A percentile compares a stretch with the other conserved stretches of the same genome.
Conservation (phyloP, 176 grass and related monocot genomes). For the Lolium perenne region DNA sequence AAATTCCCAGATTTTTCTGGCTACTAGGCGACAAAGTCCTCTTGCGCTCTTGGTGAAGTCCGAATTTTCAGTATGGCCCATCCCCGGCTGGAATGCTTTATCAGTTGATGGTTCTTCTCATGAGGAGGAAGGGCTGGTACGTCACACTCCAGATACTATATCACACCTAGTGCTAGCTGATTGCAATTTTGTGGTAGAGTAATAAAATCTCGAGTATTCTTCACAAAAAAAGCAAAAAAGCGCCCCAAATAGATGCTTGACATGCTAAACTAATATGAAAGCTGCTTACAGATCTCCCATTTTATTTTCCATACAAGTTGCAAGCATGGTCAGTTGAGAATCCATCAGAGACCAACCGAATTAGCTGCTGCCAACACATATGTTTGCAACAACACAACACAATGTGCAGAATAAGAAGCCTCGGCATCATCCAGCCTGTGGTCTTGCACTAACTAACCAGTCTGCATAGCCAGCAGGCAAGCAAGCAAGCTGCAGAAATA, state of each 20-base stretch:
- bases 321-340: constrained; percentile 13
- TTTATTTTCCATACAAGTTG: constrained; percentile 3
- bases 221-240: too few species aligned
- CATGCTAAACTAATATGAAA: constrained; percentile 8
- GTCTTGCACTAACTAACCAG: constrained; percentile 21
- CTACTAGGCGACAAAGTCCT: too few species aligned
- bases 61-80: too few species aligned
- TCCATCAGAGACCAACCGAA: constrained; percentile 25
- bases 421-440: constrained; percentile 49
- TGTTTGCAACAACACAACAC: neutral
- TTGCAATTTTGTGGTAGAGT: too few species aligned
- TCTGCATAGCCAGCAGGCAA: neutral
- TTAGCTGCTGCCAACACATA: constrained; percentile 5
- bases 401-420: constrained; percentile 6
- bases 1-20: too few species aligned
- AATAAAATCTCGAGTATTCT: too few species aligned
- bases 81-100: too few species aligned
- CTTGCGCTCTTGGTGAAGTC: too few species aligned
- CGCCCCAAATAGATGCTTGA: neutral
- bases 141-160: too few species aligned
- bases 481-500: constrained; percentile 27
- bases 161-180: too few species aligned
- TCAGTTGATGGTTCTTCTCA: too few species aligned
- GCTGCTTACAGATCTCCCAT: neutral
- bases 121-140: too few species aligned